These are phyloP conservation scores for Anthostomella pinea DNA, from an alignment of 2,329 filamentous ascomycete genomes.

Conservation along the genomic window DNA sequence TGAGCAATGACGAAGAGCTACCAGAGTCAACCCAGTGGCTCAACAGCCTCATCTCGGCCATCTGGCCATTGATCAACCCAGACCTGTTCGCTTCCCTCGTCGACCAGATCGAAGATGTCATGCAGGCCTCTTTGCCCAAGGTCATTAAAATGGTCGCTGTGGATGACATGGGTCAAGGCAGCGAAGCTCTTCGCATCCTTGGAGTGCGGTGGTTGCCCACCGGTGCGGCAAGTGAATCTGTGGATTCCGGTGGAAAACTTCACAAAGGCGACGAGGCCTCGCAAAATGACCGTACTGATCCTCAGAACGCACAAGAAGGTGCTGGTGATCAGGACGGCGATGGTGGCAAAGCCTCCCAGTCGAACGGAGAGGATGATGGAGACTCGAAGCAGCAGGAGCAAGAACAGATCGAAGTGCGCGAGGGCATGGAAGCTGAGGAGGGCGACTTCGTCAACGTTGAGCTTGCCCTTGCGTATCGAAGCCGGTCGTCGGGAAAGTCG, in stretches of 20 bases:
- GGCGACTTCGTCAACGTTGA: slow-evolving; percentile 78
- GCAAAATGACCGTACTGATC: slow-evolving; percentile 49
- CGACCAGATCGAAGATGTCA: slow-evolving; percentile 74
- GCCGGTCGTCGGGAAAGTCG: slow-evolving; percentile 57
- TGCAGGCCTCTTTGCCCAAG: slow-evolving; percentile 72
- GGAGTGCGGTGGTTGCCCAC: slow-evolving; percentile 71
- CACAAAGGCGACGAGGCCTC: slow-evolving; percentile 37
- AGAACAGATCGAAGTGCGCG: slow-evolving; percentile 37
- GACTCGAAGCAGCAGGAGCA: slow-evolving; percentile 36
- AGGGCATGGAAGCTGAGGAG: slow-evolving; percentile 73
- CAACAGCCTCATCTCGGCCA: slow-evolving; percentile 63
- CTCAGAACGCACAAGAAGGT: slow-evolving; percentile 31
- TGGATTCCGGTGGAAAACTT: slow-evolving; percentile 58
- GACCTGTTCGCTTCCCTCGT: slow-evolving; percentile 67
- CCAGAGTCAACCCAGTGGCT: slow-evolving; percentile 71
- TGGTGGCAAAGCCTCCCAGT: slow-evolving; percentile 30
- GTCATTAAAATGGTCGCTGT: slow-evolving; percentile 72
- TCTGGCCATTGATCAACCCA: slow-evolving; percentile 75
- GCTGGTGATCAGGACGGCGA: slow-evolving; percentile 31
- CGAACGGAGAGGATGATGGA: too few species aligned
- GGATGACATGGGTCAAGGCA: slow-evolving; percentile 74
- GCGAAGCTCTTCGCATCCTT: slow-evolving; percentile 66
- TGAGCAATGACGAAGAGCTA: slow-evolving; percentile 43
- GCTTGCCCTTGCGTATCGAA: slow-evolving; percentile 70
- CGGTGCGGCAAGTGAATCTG: slow-evolving; percentile 62